Percentiles rank a stretch among this genome's conserved stretches.
These are phyloP conservation scores for Avena insularis DNA, from an alignment of 176 grass and related monocot genomes.

Conservation along the genomic window DNA sequence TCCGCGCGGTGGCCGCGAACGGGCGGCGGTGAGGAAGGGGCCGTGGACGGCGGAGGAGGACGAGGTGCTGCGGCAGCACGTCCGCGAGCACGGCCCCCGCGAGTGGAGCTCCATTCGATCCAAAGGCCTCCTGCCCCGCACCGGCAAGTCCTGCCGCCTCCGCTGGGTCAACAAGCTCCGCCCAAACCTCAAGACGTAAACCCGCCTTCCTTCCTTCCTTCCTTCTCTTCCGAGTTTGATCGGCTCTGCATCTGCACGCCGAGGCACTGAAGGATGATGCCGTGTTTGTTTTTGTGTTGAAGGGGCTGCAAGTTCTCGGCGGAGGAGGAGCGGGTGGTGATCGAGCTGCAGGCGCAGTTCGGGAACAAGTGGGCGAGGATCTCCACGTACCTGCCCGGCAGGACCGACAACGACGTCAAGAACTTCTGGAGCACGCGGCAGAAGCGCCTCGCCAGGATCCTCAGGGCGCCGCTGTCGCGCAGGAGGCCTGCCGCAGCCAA, in stretches of 20 bases:
- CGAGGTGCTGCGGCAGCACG: conserved; percentile 58
- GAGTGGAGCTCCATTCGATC: conserved; percentile 67
- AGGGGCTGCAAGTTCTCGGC: conserved; percentile 52
- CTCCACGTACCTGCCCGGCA: conserved; percentile 47
- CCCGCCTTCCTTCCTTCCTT: background rate
- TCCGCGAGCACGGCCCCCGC: conserved; percentile 36
- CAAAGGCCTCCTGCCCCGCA: conserved; percentile 50
- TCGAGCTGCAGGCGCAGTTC: conserved; percentile 45
- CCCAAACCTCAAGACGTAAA: conserved; percentile 56
- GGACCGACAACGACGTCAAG: conserved; percentile 78
- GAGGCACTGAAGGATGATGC: background rate
- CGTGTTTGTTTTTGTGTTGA: background rate
- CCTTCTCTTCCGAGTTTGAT: background rate
- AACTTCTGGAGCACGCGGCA: conserved; percentile 72
- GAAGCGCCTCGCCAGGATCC: conserved; percentile 52
- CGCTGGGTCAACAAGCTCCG: conserved; percentile 71
- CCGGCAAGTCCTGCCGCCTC: conserved; percentile 67
- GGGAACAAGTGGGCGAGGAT: conserved; percentile 81
- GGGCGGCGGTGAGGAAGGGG: conserved; percentile 58
- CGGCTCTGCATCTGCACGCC: background rate
- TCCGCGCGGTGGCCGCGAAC: conserved; percentile 2
- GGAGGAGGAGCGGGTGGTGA: conserved; percentile 56
- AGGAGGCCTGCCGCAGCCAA: background rate
- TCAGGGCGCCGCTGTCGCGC: background rate
- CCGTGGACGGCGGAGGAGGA: conserved; percentile 66